These are phyloP conservation scores for Solanum rostratum DNA, from an alignment of 257 asterid species.

Conservation along the genomic window DNA sequence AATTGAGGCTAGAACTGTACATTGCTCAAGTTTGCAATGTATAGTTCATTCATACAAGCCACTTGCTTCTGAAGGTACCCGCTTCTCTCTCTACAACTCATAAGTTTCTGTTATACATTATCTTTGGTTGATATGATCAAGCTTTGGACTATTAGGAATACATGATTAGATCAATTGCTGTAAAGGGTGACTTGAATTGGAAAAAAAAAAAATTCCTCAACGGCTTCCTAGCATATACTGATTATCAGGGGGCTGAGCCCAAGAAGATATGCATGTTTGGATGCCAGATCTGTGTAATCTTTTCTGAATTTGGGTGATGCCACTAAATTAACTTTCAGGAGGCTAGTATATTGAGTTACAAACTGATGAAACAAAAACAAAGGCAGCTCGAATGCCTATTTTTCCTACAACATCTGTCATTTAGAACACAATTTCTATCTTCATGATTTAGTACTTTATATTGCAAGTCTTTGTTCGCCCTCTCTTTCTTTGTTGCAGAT, in stretches of 20 bases:
- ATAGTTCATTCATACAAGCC: slow-evolving; percentile 36
- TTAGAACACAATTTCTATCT: background rate
- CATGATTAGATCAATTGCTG: background rate
- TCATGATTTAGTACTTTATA: background rate
- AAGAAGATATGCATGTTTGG: background rate
- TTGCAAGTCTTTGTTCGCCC: background rate
- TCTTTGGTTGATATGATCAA: background rate
- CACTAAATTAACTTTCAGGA: background rate
- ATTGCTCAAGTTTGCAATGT: slow-evolving; percentile 45
- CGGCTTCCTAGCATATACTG: background rate
- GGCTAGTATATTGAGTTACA: background rate
- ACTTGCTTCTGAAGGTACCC: slow-evolving; percentile 32
- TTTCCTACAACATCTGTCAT: background rate
- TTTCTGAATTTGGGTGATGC: background rate
- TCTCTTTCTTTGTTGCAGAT: background rate
- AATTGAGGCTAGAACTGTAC: slow-evolving; percentile 57
- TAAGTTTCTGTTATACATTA: background rate
- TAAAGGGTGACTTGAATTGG: background rate
- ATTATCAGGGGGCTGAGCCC: background rate
- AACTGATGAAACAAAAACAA: background rate
- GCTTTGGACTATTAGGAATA: background rate
- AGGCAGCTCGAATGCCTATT: background rate
- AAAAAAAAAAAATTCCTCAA: background rate
- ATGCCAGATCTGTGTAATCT: background rate
- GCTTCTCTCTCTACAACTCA: background rate